phyloP scores from a whole-genome alignment of 306 rosid species.

The Sesbania bispinosa region DNA sequence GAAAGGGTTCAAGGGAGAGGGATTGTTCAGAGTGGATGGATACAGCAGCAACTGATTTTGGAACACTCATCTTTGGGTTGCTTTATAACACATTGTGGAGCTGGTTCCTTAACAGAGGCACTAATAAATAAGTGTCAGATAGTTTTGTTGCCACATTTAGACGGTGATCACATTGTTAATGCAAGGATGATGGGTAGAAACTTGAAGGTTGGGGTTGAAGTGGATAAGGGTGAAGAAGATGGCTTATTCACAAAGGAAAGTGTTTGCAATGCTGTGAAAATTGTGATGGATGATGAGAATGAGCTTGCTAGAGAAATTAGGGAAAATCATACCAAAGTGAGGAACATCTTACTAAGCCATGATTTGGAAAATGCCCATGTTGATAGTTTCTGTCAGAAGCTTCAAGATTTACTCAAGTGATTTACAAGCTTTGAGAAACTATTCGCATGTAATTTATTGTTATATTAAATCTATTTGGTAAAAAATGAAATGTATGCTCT shows the following conservation, averaged over 20 bases:
- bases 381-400: constrained; percentile 30
- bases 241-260: constrained; percentile 44
- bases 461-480: too few species aligned
- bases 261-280: constrained; percentile 42
- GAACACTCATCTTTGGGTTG: constrained; percentile 60
- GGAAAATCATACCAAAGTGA: constrained; percentile 35
- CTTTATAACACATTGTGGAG: constrained; percentile 70
- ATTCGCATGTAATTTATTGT: background rate
- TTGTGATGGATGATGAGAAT: constrained; percentile 43
- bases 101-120: constrained; percentile 54
- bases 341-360: constrained; percentile 13
- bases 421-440: background rate
- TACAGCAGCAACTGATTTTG: constrained; percentile 56
- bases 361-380: constrained; percentile 4
- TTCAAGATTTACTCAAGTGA: background rate
- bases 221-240: constrained; percentile 53
- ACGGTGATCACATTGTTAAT: constrained; percentile 32
- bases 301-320: constrained; percentile 34
- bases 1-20: constrained; percentile 37
- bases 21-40: constrained; percentile 47
- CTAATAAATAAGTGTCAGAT: constrained; percentile 42
- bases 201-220: constrained; percentile 44
- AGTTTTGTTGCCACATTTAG: constrained; percentile 39
- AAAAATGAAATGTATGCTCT: too few species aligned
- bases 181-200: constrained; percentile 38